Evolutionary conservation across 1,139 yeast species (phyloP).

Genomic region (Pneumocystis jirovecii): DNA sequence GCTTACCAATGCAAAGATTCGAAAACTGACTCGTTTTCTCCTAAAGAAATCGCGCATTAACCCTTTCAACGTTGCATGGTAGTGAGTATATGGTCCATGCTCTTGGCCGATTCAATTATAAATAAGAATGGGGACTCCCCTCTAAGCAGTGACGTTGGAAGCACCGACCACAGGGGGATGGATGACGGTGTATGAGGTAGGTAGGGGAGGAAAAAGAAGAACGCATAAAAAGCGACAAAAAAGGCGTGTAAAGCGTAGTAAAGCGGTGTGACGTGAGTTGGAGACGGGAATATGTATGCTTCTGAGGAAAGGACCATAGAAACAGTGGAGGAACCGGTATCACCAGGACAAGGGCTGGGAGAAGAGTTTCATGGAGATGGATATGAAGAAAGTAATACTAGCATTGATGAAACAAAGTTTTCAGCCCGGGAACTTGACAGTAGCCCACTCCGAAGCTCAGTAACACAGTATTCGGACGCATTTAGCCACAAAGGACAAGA

Average conservation of each 20-base stretch:
- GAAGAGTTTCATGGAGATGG: neutral
- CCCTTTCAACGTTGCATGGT: neutral
- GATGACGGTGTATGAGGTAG: neutral
- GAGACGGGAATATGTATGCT: neutral
- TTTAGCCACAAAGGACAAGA: conserved; percentile 5
- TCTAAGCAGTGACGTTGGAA: neutral
- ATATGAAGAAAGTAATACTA: neutral
- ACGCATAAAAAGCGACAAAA: neutral
- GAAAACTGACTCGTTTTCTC: neutral
- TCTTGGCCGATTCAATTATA: neutral
- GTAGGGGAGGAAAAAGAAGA: neutral
- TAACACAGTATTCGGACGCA: neutral
- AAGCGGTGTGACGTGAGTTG: neutral
- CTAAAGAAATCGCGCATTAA: neutral
- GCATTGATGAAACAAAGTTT: neutral
- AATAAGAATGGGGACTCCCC: neutral
- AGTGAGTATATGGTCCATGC: neutral
- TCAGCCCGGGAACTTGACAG: neutral
- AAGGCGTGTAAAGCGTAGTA: neutral
- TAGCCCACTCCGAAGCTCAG: neutral
- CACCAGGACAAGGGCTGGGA: neutral
- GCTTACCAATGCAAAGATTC: neutral
- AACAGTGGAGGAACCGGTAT: neutral
- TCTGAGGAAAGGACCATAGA: neutral
- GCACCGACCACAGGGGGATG: neutral